Percentiles rank a stretch among this genome's conserved stretches.
Conservation (phyloP, 2,329 filamentous ascomycete genomes). For the Diaporthe helianthi region DNA sequence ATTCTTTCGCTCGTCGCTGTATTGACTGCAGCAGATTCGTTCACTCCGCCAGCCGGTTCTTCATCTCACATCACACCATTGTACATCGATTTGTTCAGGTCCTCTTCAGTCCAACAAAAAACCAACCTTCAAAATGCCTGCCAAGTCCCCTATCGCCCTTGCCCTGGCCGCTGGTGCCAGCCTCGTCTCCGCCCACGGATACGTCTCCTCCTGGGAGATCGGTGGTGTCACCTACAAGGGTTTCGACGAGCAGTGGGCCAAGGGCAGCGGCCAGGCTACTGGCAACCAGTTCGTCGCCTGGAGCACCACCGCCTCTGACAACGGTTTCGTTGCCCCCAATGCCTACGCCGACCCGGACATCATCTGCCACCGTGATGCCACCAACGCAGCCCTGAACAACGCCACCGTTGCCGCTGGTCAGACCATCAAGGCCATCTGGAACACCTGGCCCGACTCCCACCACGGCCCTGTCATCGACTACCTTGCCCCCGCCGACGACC, state of each 20-base stretch:
- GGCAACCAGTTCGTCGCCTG: conserved; percentile 34
- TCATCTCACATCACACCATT: conserved; percentile 13
- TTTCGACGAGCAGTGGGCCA: conserved; percentile 36
- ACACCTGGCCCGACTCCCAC: conserved; percentile 48
- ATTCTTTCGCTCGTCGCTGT: conserved; percentile 34
- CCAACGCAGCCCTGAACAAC: conserved; percentile 43
- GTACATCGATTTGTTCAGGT: conserved; percentile 29
- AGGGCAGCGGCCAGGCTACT: conserved; percentile 23
- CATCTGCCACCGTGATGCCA: conserved; percentile 46
- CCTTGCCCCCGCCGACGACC: conserved; percentile 64
- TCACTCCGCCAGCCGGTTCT: conserved; percentile 32
- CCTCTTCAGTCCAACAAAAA: conserved; percentile 21
- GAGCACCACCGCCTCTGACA: conserved; percentile 39
- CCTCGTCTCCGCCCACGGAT: conserved; percentile 41
- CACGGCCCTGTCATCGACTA: conserved; percentile 67
- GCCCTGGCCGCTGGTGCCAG: conserved; percentile 36
- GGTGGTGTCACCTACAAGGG: conserved; percentile 41
- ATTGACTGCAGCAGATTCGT: conserved; percentile 34
- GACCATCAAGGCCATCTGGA: conserved; percentile 48
- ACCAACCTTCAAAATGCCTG: conserved; percentile 29
- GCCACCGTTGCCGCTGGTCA: conserved; percentile 46
- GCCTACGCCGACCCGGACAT: conserved; percentile 46
- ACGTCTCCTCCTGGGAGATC: conserved; percentile 42
- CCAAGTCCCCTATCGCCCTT: conserved; percentile 27
- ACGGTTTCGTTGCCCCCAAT: conserved; percentile 51